Evolutionary conservation across 768 basidiomycete genomes (phyloP).

Genomic region (Kwoniella sp.): DNA sequence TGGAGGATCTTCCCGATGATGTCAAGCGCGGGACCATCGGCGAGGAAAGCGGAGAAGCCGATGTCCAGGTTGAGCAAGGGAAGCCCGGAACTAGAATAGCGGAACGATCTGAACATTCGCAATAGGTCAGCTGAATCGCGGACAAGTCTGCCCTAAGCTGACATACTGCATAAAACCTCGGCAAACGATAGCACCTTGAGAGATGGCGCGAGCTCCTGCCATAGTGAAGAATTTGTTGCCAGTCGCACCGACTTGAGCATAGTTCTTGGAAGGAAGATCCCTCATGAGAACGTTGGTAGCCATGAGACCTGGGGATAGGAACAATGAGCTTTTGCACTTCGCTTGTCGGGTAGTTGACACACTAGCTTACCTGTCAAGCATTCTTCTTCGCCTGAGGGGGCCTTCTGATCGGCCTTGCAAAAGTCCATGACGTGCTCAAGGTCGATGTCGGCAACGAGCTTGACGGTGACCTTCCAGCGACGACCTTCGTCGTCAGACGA

Average conservation of each 20-base stretch:
- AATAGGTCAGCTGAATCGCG: not conserved
- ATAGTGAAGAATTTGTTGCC: slow-evolving; percentile 54
- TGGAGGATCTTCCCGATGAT: slow-evolving; percentile 50
- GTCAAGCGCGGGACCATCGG: slow-evolving; percentile 49
- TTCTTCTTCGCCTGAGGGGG: slow-evolving; percentile 35
- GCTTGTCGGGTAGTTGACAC: not conserved
- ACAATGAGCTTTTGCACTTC: not conserved
- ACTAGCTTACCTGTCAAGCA: slow-evolving; percentile 40
- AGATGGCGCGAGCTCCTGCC: slow-evolving; percentile 42
- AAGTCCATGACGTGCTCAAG: slow-evolving; percentile 47
- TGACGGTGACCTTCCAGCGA: slow-evolving; percentile 49
- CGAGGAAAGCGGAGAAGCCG: slow-evolving; percentile 54
- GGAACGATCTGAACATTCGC: slow-evolving; percentile 44
- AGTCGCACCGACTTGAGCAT: slow-evolving; percentile 50
- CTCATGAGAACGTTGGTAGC: slow-evolving; percentile 56
- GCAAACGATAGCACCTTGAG: slow-evolving; percentile 53
- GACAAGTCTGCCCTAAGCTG: not conserved
- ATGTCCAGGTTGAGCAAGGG: slow-evolving; percentile 55
- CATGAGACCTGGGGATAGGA: slow-evolving; percentile 40
- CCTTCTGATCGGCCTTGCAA: slow-evolving; percentile 35
- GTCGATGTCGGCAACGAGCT: slow-evolving; percentile 48
- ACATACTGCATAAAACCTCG: slow-evolving; percentile 55
- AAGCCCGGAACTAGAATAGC: slow-evolving; percentile 47
- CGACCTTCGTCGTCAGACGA: slow-evolving; percentile 46
- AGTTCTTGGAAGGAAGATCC: slow-evolving; percentile 43